These are phyloP conservation scores for Parascedosporium putredinis DNA, from an alignment of 2,329 filamentous ascomycete species.

Conservation along the genomic window DNA sequence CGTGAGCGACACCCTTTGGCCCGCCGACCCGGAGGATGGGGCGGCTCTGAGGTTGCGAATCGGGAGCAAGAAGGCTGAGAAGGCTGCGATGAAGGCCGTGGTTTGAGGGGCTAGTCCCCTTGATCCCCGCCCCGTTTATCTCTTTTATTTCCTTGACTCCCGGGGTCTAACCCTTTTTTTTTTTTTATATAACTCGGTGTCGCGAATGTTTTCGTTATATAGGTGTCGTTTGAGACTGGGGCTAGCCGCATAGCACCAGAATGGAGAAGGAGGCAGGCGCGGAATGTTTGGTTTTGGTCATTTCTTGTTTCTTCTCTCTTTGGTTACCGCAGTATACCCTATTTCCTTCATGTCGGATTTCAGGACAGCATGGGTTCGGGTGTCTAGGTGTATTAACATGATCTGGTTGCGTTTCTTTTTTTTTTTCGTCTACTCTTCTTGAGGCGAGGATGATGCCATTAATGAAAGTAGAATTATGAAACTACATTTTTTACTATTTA, in stretches of 20 bases:
- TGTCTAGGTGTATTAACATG: no score
- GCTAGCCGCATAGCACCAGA: no score
- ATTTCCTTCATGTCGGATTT: background rate
- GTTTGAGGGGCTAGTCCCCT: background rate
- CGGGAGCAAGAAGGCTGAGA: background rate
- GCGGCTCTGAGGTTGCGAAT: constrained; percentile 2
- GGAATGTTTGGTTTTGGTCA: no score
- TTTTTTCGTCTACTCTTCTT: background rate
- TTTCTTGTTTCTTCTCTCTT: no score
- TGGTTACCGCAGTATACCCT: background rate
- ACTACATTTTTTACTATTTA: background rate
- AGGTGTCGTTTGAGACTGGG: no score
- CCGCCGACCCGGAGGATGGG: constrained; percentile 10
- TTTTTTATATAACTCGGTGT: background rate
- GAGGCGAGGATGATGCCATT: background rate
- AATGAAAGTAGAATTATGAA: no score
- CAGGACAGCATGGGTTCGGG: background rate
- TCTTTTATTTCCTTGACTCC: background rate
- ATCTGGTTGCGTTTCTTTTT: no score
- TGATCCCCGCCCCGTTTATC: no score
- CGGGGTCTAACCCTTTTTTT: background rate
- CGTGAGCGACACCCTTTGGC: constrained; percentile 9
- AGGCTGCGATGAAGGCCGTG: background rate
- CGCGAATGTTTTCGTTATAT: no score
- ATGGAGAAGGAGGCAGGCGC: no score